Evolutionary conservation across 805 yeast genomes (phyloP), one percentile per base, ranked within the genome.

Genomic region (Grigorovia jiainica): DNA sequence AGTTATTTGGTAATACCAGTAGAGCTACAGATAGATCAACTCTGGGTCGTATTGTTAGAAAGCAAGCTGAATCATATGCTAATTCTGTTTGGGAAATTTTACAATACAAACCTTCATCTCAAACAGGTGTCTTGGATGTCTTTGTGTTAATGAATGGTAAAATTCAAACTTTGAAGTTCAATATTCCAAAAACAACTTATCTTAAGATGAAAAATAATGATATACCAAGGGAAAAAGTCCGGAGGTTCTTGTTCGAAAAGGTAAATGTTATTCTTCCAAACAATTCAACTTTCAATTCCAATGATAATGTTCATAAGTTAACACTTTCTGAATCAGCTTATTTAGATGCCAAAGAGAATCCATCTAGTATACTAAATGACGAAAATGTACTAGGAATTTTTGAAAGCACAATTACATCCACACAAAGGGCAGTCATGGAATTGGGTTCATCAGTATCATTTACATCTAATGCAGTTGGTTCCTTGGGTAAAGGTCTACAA

Each of bases 21-120:
- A 73, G 67, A 21, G 57, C 77, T 2, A 65, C 79, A 2, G 75
- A 70, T 43, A 67, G 85, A 49, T 70, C 79, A 13, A 63, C 75
- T 4, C 79, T 90, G 35, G 82, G 87, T 7, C 73, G 73, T 17
- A 72, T 87, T 68, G 67, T 87, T 34, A 73, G 83, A 40, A 73
- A 75, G 39, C 92, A 84, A 52, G 95, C 95, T 0, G 95, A 82
- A 55, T 73, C 71, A 33, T 78, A 82, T 52, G 82, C 86, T 8
- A 80, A 80, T 7, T 70, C 85, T 0, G 74, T 79, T 25, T 92
- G 99, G 99, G 87, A 87, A 47, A 70, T 92, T 30, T 60, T 92
- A 29, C 87, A 87, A 50, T 78, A 85, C 53, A 74, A 74, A 45
- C 52, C 61, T 8, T 79, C 79, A 34, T 67, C 70, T 1, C 60